A percentile compares a stretch with the other conserved stretches of the same genome.
Evolutionary conservation across 2,329 filamentous ascomycete genomes (phyloP).

Genomic region (Beauveria pseudobassiana): DNA sequence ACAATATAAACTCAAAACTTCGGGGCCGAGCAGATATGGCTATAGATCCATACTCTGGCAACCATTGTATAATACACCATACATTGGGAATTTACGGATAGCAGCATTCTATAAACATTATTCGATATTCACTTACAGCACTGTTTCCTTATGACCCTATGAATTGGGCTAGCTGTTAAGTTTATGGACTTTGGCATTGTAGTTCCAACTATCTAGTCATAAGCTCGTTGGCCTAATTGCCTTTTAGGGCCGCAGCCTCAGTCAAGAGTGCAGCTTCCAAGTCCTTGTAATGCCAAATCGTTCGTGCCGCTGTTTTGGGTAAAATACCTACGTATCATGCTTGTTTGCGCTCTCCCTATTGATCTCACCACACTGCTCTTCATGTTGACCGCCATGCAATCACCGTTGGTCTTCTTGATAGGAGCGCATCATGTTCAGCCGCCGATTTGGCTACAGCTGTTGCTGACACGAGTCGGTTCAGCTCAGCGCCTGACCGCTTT

Average conservation of each 20-base stretch:
- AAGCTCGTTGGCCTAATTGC: background rate
- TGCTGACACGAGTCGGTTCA: background rate
- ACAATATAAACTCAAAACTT: background rate
- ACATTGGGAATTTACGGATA: background rate
- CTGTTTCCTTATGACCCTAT: background rate
- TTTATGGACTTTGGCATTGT: background rate
- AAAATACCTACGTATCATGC: background rate
- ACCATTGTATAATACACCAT: slow-evolving; percentile 2
- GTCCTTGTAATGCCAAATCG: background rate
- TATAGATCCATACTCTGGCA: background rate
- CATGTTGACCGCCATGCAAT: background rate
- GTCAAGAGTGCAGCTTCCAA: background rate
- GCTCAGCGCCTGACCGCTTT: background rate
- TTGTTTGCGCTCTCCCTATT: background rate
- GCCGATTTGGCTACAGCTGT: background rate
- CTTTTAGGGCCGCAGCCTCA: background rate
- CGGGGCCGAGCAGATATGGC: background rate
- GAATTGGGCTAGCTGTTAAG: too few species aligned
- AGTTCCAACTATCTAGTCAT: background rate
- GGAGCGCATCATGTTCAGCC: background rate
- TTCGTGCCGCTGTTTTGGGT: background rate
- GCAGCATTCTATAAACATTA: background rate
- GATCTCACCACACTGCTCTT: background rate
- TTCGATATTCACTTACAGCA: background rate
- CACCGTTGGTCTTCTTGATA: background rate